Evolutionary conservation across 345 rosid genomes (phyloP).

Genomic region (Pelargonium nanum): DNA sequence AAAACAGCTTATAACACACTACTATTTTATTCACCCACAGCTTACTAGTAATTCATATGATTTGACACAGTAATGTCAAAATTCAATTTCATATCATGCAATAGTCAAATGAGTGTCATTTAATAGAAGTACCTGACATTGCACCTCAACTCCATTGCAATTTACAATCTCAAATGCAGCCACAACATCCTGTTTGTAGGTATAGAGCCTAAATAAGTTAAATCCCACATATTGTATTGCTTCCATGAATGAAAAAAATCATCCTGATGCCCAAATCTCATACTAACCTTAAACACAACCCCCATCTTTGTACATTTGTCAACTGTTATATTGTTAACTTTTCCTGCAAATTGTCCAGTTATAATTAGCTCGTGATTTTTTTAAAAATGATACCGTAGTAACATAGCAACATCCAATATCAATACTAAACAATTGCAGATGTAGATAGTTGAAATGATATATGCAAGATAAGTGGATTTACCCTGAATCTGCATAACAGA

Average conservation of each 20-base stretch:
- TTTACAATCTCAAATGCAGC: conserved; percentile 98
- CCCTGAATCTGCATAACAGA: conserved; percentile 92
- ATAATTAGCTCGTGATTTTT: conserved; percentile 8
- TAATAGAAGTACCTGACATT: conserved; percentile 70
- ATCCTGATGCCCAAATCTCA: neutral
- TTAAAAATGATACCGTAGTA: neutral
- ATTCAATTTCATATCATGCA: conserved; percentile 6
- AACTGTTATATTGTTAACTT: conserved; percentile 90
- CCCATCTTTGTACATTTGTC: conserved; percentile 96
- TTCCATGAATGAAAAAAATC: conserved; percentile 1
- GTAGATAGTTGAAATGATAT: neutral
- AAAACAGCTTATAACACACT: too few species aligned
- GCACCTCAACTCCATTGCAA: conserved; percentile 87
- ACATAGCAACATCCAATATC: neutral
- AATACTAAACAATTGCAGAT: neutral
- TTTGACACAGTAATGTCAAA: neutral
- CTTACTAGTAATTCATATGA: neutral
- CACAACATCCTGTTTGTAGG: conserved; percentile 68
- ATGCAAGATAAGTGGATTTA: conserved; percentile 9
- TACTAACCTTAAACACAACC: conserved; percentile 72
- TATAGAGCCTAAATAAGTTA: conserved; percentile 9
- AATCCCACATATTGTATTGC: neutral
- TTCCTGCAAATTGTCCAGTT: conserved; percentile 45
- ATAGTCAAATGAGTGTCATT: neutral
- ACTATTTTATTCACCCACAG: neutral